Base-by-base conservation (phyloP, 148 eudicot genomes). In the Drosera capensis region DNA sequence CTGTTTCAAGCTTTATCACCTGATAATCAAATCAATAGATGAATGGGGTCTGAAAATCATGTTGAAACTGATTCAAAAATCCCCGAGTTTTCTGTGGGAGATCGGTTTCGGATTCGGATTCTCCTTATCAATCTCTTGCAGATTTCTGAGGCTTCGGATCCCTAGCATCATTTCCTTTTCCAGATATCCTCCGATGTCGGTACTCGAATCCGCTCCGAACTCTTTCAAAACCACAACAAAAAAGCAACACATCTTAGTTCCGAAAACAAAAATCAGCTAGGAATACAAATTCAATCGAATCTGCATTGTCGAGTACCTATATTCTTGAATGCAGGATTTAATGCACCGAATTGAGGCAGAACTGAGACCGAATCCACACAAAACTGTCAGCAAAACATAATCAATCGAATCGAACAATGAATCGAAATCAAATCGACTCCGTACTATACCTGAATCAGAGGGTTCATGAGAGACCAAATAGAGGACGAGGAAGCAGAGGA, bases 401-500 rank as follows among this genome's bases (percentile, higher is more conserved):
- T 34, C 11, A 34, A 5, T 9, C 9, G 9, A 34, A 4, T 5
- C 0, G n/a, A 15, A 34, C 31, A 11, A 34, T 4, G 11, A 2
- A 34, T 34, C 13, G 38, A 20, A 18, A 13, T 16, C 11, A 49
- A 35, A 12, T 20, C 20, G 0, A 46, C n/a, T n/a, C n/a, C n/a
- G n/a, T 41, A 47, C 8, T 0, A 4, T 63, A 86, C 96, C 96
- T 52, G 41, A 58, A 6, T 54, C 68, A 59, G 93, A 68, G 30
- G 96, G 96, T 49, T 75, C 60, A 64, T 86, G 81, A 42, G 93
- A 86, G 14, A 67, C 68, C 62, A 86, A 77, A 51, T 75, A 86
- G 26, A 86, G 87, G 15, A 86, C 22, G 66, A 82, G 59, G 54
- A 86, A 78, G 64, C 93, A 86, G 45, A 86, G 37, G 40, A 77